Conservation (phyloP, 2,329 filamentous ascomycete genomes). For the Penicillium brevicompactum region DNA sequence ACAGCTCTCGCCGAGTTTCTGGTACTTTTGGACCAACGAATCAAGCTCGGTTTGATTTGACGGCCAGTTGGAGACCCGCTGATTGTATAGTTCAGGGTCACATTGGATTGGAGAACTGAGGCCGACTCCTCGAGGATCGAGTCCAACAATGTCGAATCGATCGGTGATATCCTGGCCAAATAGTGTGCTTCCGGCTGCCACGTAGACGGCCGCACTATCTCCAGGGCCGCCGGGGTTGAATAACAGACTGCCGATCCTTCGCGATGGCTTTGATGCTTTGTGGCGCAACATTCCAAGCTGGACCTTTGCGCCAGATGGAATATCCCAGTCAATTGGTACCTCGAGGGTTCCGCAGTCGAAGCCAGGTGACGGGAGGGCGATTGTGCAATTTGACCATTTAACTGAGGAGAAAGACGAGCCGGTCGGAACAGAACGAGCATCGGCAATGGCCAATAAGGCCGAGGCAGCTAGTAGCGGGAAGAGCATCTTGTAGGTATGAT, state of each 20-base stretch:
- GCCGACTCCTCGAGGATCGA: conserved; percentile 49
- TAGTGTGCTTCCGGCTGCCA: background rate
- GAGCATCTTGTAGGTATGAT: background rate
- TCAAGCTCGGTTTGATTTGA: conserved; percentile 14
- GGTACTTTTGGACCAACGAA: conserved; percentile 42
- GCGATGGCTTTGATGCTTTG: background rate
- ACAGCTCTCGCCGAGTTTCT: conserved; percentile 45
- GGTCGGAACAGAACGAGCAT: background rate
- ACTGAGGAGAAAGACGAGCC: background rate
- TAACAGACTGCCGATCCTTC: background rate
- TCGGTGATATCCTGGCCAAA: background rate
- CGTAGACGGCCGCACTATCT: background rate
- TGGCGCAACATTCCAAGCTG: background rate
- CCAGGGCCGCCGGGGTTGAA: background rate
- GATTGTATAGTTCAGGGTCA: conserved; percentile 40
- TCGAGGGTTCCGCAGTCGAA: background rate
- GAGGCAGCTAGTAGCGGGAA: background rate
- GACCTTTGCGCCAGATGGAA: background rate
- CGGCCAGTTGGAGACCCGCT: conserved; percentile 21
- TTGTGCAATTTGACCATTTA: background rate
- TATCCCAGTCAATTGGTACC: background rate
- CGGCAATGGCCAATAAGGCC: background rate
- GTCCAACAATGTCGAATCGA: conserved; percentile 47
- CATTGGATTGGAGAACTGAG: conserved; percentile 45
- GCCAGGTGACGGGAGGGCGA: background rate